Evolutionary conservation across 345 rosid genomes (phyloP), one percentile per base, ranked within the genome.

Genomic region (Capsella bursapastoris): DNA sequence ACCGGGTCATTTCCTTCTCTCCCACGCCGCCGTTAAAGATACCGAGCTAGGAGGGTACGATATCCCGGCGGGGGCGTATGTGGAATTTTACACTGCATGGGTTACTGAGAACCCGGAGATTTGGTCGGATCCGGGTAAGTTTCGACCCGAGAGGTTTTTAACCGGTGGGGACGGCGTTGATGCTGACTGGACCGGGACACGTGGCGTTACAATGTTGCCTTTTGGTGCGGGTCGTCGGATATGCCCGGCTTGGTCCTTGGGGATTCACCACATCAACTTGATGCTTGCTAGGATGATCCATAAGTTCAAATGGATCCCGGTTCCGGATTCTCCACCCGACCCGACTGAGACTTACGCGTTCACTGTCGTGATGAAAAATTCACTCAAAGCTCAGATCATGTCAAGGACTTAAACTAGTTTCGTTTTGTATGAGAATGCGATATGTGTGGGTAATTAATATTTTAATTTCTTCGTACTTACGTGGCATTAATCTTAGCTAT

Each of bases 1-100:
- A 1, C 98, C 98, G 3, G 90, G 97, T 14, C 98, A 94, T 84
- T 94, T 94, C 65, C 82, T 94, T 55, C 68, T 94, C 32, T 88
- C 97, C 13, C 98, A 94, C 55, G 83, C 98, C 0, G 86, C 88
- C 0, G 78, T 73, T 1, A 63, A 82, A 77, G 96, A 87, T 57
- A 87, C 96, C 0, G 83, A 87, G 81, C 88, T 94, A 0, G 98
- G 91, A 2, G 96, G 97, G 11, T 91, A 88, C 64, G 81, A 82
- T 4, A 85, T 91, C 62, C 97, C 97, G 1, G 86, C 79, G 0
- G 87, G 80, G 1, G 88, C 82, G 3, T 72, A 82, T 65, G 96
- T 94, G 66, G 98, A 94, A 81, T 77, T 94, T 50, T 94, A 94
- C 88, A 91, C 98, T 5, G 97, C 97, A 6, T 94, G 98, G 98